Base-by-base conservation (phyloP, 2,329 filamentous ascomycete species). In the Sclerotinia trifoliorum region DNA sequence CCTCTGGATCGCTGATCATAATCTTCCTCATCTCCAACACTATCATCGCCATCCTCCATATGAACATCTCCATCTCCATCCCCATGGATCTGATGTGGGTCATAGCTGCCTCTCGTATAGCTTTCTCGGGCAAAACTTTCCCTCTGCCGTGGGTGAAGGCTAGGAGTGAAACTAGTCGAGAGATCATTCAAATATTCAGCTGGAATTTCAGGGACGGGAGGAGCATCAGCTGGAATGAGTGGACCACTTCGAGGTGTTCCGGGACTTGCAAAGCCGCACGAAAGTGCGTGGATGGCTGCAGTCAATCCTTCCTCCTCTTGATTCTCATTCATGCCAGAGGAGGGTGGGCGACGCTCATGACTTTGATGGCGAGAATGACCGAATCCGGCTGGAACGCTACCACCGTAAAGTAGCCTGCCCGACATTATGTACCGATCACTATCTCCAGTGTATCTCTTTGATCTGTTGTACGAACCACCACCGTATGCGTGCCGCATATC, bases 301-400 rank as follows among this genome's bases (percentile, higher is more conserved):
- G 93, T 94, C 69, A 98, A 84, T 72, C 96, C 92, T 58, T 78
- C 90, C 76, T 96, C 94, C 72, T 96, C 93, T 75, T 94, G 88
- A 67, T 92, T 89, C 65, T 84, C 83, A 77, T 90, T 92, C 73
- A 86, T 87, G 49, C 93, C 92, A 7, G 92, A 93, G 1, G 93
- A 96, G 46, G 86, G 86, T 39, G 93, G 93, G 44, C 93, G 88
- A 69, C 85, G 85, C 73, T 94, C 91, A 71, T 88, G 88, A 78
- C 91, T 95, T 74, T 85, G 88, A 71, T 93, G 89, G 70, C 91
- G 89, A 79, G 88, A 71, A 70, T 77, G 73, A n/a, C 74, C 74
- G 65, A 78, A 82, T 54, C 77, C 83, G 68, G 82, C 82, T 4
- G 86, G 83, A 65, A 85, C 80, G 75, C 85, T 86, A 19, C 81